A percentile compares a stretch with the other conserved stretches of the same genome.
Evolutionary conservation across 2,329 filamentous ascomycete genomes (phyloP).

Genomic region (Cordyceps cicadae): DNA sequence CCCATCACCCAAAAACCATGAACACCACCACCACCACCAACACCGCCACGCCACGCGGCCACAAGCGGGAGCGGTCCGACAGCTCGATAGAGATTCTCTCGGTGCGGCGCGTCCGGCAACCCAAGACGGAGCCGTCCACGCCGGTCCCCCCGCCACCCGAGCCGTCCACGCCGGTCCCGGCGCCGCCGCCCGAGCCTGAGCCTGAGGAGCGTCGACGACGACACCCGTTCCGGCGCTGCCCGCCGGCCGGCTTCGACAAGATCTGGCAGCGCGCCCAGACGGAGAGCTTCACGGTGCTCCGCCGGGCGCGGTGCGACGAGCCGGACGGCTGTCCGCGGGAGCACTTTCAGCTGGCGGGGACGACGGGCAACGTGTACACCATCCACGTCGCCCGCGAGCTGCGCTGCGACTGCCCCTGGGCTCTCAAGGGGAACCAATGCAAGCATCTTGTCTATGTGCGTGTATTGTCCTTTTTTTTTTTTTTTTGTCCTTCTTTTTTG

Average conservation of each 20-base stretch:
- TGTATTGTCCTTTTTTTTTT: background rate
- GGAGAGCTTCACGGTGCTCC: conserved; percentile 40
- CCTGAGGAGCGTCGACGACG: conserved; percentile 28
- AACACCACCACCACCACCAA: background rate
- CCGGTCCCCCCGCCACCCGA: background rate
- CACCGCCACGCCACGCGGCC: background rate
- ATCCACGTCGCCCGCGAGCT: conserved; percentile 45
- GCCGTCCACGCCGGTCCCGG: no score
- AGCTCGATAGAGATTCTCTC: background rate
- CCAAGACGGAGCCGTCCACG: background rate
- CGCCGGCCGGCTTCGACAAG: conserved; percentile 28
- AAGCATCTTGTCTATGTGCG: conserved; percentile 56
- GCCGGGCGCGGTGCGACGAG: conserved; percentile 28
- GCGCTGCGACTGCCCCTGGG: conserved; percentile 49
- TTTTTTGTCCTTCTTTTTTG: no score
- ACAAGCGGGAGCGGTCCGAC: background rate
- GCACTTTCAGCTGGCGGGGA: conserved; percentile 50
- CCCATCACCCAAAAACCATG: no score
- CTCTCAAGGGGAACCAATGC: conserved; percentile 47
- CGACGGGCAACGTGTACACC: conserved; percentile 58
- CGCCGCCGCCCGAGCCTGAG: no score
- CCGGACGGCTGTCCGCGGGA: conserved; percentile 34
- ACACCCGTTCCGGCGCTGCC: conserved; percentile 24
- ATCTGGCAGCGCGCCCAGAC: conserved; percentile 32
- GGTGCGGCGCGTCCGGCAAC: background rate